Base-by-base conservation (phyloP, 495 filamentous ascomycete genomes). In the Talaromyces wortmannii region DNA sequence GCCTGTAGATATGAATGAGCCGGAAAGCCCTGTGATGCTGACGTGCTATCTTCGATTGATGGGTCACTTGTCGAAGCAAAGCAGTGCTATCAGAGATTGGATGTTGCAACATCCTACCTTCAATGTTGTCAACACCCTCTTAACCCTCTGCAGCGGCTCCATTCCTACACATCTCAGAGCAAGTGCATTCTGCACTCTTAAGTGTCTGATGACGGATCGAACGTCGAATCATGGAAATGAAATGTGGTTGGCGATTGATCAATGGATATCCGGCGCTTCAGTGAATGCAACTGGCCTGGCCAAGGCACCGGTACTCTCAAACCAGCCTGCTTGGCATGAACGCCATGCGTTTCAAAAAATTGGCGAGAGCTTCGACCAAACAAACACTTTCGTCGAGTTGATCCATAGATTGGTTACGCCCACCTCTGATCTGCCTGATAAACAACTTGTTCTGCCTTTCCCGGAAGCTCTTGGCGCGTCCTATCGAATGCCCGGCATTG, bases 11-110 rank as follows among this genome's bases (percentile, higher is more conserved):
- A 79, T 84, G 67, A 82, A 77, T 55, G 83, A 95, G 64, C 91
- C 90, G 18, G 95, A 98, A 66, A 89, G 87, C 47, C 82, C 83
- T 13, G 83, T 94, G 61, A 96, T 97, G 89, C 76, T 97, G 31
- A 91, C 96, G 63, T 91, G 89, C 58, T 96, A 96, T 63, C 77
- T 99, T 40, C 83, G 91, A 8, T 76, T 99, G 6, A 88, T 95
- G 55, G 81, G 88, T 4, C 90, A 92, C 63, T 69, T 97, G 29
- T 85, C 82, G 48, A 72, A 78, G 10, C 76, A 90, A 58, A 91
- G 88, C 64, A 71, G 74, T 42, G 63, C 70, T n/a, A 86, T 89
- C 7, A 75, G 90, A 55, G 66, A 76, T 31, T 92, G 83, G 74
- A 73, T 95, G 56, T 65, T 91, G 11, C 68, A 78, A n/a, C 81